Conservation (phyloP, 2,329 filamentous ascomycete species). For the Cadophora luteo-olivacea region DNA sequence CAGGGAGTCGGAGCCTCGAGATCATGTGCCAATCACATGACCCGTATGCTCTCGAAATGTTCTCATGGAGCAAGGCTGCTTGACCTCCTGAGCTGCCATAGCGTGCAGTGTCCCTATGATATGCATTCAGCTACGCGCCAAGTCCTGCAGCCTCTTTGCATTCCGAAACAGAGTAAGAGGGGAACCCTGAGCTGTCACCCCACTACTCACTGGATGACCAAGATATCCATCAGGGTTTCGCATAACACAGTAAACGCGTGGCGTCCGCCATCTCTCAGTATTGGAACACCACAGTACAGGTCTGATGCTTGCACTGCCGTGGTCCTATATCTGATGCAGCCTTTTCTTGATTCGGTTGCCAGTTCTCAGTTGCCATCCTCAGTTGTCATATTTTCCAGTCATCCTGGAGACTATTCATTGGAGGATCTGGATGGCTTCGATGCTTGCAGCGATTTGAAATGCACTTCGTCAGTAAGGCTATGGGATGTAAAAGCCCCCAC, state of each 20-base stretch:
- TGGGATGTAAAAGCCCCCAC: slow-evolving; percentile 1
- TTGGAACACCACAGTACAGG: neutral
- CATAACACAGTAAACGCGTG: slow-evolving; percentile 6
- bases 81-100: neutral
- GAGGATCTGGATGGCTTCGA: neutral
- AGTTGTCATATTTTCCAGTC: neutral
- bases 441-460: neutral
- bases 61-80: neutral
- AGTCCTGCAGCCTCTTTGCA: neutral
- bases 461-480: neutral
- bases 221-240: slow-evolving; percentile 4
- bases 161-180: neutral
- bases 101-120: neutral
- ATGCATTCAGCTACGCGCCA: slow-evolving; percentile 5
- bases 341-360: neutral
- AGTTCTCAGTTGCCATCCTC: neutral
- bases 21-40: neutral
- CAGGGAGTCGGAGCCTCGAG: no score
- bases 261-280: neutral
- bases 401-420: neutral
- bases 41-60: neutral
- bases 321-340: neutral
- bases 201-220: neutral
- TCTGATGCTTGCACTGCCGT: neutral
- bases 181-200: slow-evolving; percentile 3